A percentile compares a stretch with the other conserved stretches of the same genome.
Evolutionary conservation across 2,329 filamentous ascomycete genomes (phyloP).

Genomic region (Cercospora zeina): DNA sequence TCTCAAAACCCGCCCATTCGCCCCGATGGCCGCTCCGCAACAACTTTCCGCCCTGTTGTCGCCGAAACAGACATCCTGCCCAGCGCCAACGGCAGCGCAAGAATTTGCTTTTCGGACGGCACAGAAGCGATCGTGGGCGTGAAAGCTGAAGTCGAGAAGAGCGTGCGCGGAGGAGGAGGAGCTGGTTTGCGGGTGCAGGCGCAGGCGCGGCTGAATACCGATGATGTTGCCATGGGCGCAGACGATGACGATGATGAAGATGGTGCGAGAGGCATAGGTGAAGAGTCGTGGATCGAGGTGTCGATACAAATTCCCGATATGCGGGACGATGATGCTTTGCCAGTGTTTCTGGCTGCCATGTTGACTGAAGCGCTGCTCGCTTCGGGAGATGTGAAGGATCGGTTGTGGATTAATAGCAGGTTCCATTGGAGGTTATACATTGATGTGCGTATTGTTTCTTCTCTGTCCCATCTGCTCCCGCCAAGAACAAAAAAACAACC

Average conservation of each 20-base stretch:
- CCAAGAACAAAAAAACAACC: too few relatives aligned
- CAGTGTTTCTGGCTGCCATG: constrained; percentile 85
- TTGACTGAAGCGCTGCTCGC: constrained; percentile 80
- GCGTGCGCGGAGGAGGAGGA: constrained; percentile 38
- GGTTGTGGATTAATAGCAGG: constrained; percentile 80
- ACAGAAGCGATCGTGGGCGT: constrained; percentile 95
- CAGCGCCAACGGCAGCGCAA: constrained; percentile 84
- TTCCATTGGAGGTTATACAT: constrained; percentile 98
- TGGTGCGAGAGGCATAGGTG: constrained; percentile 41
- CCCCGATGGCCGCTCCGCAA: constrained; percentile 77
- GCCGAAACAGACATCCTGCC: constrained; percentile 91
- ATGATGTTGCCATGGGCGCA: constrained; percentile 22
- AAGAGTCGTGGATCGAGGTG: constrained; percentile 82
- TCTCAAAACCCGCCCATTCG: constrained; percentile 79
- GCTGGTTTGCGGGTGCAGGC: background rate
- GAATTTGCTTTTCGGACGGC: constrained; percentile 91
- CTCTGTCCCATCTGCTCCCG: background rate
- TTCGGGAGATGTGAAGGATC: constrained; percentile 64
- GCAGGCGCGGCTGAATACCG: constrained; percentile 11
- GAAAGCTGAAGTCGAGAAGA: constrained; percentile 90
- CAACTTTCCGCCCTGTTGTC: constrained; percentile 84
- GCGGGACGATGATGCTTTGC: constrained; percentile 86
- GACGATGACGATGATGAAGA: constrained; percentile 38
- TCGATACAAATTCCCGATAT: constrained; percentile 87
- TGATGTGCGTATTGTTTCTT: constrained; percentile 67